Evolutionary conservation across 805 yeast species (phyloP), one percentile per base, ranked within the genome.

Genomic region (Lachancea waltii): DNA sequence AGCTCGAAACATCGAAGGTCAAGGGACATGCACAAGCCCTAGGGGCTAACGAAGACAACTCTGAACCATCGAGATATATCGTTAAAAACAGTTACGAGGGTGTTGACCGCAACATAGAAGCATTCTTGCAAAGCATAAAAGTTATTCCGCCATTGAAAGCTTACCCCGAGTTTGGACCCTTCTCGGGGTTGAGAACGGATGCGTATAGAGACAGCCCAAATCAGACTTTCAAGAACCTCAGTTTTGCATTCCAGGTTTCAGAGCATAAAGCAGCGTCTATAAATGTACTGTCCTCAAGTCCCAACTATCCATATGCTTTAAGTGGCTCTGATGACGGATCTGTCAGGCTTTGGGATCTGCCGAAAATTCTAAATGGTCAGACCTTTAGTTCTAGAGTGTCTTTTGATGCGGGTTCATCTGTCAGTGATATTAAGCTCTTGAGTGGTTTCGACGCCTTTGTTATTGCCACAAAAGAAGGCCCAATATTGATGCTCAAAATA

Each of bases 281-380:
- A n/a, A 76, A 69, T 16, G 62, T 79, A 19, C 53, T 86, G 7
- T 73, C 69, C 1, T 71, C 75, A 0, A 70, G 84, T 4, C 78
- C 81, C 0, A 78, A 81, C 20, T 70, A 76, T 11, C 72, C 73
- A 17, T 81, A 75, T 46, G 78, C 90, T 45, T 63, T 86, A 2
- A 79, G 92, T 2, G 95, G 87, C 2, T 85, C 92, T 6, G 82
- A 79, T 33, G 71, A 72, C 20, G 95, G 97, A 0, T 53, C 64
- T 1, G 51, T 92, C 27, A 81, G 77, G 46, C 59, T 90, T 0
- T 92, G 97, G 97, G 94, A 85, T 52, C 60, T 79, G 1, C 50
- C 63, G 7, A 74, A 77, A 41, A 61, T 89, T 25, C 85, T 79
- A 36, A 72, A 72, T 38, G 82, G 81, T 28, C 73, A 78, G 3